Evolutionary conservation across 768 basidiomycete species (phyloP).

Genomic region (Rhizopogon vinicolor): DNA sequence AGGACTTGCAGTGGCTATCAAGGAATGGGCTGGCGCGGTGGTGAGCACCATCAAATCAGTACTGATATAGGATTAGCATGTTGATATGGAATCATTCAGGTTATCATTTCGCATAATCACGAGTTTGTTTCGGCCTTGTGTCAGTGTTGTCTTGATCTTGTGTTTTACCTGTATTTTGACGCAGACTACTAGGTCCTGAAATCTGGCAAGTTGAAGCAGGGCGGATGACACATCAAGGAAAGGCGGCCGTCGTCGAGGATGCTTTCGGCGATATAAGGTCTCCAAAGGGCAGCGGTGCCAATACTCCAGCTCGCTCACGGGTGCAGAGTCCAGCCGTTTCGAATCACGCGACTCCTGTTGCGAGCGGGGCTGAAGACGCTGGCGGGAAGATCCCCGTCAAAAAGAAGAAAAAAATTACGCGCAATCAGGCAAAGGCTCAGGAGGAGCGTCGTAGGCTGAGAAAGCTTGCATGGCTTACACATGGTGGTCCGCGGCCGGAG

Average conservation of each 20-base stretch:
- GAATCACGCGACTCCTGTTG: slow-evolving; percentile 67
- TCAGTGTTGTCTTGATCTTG: slow-evolving; percentile 34
- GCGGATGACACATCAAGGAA: slow-evolving; percentile 83
- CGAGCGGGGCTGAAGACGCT: slow-evolving; percentile 69
- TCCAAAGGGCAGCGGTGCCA: slow-evolving; percentile 63
- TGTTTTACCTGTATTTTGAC: slow-evolving; percentile 9
- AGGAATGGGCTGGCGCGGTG: slow-evolving; percentile 91
- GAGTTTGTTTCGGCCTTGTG: slow-evolving; percentile 84
- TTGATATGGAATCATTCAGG: slow-evolving; percentile 35
- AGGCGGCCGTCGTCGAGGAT: slow-evolving; percentile 81
- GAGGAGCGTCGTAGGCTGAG: slow-evolving; percentile 80
- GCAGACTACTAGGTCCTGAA: slow-evolving; percentile 60
- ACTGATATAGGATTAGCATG: slow-evolving; percentile 11
- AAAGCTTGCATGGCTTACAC: slow-evolving; percentile 78
- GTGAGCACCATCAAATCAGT: slow-evolving; percentile 35
- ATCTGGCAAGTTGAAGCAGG: slow-evolving; percentile 94
- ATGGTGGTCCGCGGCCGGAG: slow-evolving; percentile 79
- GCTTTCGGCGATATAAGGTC: slow-evolving; percentile 68
- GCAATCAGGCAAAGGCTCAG: slow-evolving; percentile 84
- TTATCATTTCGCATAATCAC: slow-evolving; percentile 95
- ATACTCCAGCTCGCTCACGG: slow-evolving; percentile 69
- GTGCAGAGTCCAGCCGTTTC: slow-evolving; percentile 70
- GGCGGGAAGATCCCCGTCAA: slow-evolving; percentile 38
- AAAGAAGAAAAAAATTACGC: slow-evolving; percentile 91
- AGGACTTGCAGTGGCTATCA: slow-evolving; percentile 91